Conservation (phyloP, 306 rosid genomes). For the Vigna radiata region DNA sequence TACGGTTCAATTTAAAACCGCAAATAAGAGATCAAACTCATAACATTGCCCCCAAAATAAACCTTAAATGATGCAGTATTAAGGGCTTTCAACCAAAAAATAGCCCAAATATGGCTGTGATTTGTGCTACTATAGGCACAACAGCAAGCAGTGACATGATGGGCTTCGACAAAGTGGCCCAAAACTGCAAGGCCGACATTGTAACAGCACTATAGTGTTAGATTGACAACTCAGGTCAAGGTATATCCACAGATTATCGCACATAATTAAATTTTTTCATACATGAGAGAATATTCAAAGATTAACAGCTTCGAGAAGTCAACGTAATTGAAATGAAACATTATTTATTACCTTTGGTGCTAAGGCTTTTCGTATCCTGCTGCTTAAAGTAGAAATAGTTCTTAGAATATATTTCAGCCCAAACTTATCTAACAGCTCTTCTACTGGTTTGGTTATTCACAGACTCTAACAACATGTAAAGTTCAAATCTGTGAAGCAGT, state of each 20-base stretch:
- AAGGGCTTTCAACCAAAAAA: not conserved
- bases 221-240: not conserved
- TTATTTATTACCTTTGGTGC: constrained; percentile 80
- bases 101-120: not conserved
- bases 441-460: constrained; percentile 69
- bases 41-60: not conserved
- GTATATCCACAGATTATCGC: not conserved
- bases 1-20: not conserved
- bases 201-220: not conserved
- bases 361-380: constrained; percentile 90
- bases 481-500: too few species aligned
- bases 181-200: not conserved
- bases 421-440: constrained; percentile 91
- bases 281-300: constrained; percentile 5
- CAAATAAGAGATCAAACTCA: not conserved
- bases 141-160: not conserved
- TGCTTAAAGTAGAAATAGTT: constrained; percentile 99
- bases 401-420: constrained; percentile 98
- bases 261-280: constrained; percentile 2
- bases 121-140: not conserved
- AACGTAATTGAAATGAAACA: constrained; percentile 14
- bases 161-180: not conserved
- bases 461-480: too few species aligned
- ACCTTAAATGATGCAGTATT: not conserved
- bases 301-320: constrained; percentile 26